Base-by-base conservation (phyloP, 805 yeast species). In the Wickerhamiella hasegawae region DNA sequence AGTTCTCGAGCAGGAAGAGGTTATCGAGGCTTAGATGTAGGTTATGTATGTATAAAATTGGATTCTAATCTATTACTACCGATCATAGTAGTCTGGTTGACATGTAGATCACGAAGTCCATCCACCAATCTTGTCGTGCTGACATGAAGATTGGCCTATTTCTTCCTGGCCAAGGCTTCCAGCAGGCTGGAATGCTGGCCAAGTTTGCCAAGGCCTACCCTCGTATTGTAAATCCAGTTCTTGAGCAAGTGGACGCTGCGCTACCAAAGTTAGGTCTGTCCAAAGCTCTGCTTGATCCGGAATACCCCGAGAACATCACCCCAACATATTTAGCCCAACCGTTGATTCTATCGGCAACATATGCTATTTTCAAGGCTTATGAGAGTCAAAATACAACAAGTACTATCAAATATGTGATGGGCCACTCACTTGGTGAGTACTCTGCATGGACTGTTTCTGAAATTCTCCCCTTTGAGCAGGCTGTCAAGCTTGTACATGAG, bases 341-440 rank as follows among this genome's bases (percentile, higher is more conserved):
- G 3, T 65, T 73, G 18, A 62, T 69, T 9, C 50, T 69, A 21
- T 55, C 65, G 2, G 51, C 69, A 3, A 58, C 69, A 18, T 54
- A 47, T 33, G 48, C 60, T 3, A 48, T 57, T 8, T 45, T 44
- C 39, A 44, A 51, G 15, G 44, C 47, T 5, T 34, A 44, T 35
- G n/a, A 34, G 23, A 28, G 33, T 4, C 19, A 18, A 5, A 2
- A 9, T 3, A 15, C 6, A n/a, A 11, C 6, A 4, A 9, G 14
- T 12, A 38, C 43, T 4, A 23, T 32, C 22, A 24, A 28, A 15
- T 57, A 43, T 39, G 42, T 58, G 3, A 34, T 63, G 41, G 73
- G 73, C 31, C 73, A 68, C 44, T 67, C 72, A 2, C 51, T 68
- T 20, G 73, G 73, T 4, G 71, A 68, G 45, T 67, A 61, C 45